Base-by-base conservation (phyloP, 140 eudicot species). In the Stevia rebaudiana region DNA sequence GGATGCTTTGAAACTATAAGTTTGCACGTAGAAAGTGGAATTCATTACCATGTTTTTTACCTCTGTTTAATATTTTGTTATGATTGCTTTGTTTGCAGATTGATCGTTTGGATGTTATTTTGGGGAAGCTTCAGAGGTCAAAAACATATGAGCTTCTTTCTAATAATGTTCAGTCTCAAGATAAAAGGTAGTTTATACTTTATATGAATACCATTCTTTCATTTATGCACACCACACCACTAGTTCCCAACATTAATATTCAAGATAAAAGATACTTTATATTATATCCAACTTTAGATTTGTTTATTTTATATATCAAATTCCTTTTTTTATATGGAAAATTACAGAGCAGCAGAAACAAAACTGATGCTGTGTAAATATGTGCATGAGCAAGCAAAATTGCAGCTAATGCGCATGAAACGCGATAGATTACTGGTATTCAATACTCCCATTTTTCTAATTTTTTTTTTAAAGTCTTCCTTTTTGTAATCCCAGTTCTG, bases 331-430 rank as follows among this genome's bases (percentile, higher is more conserved):
- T 68, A 15, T 51, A 30, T 63, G 61, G 60, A 50, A 69, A 78
- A 63, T 40, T 70, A 11, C 48, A 72, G 77, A 63, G 40, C 40
- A 17, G 40, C 40, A 52, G 88, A 87, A 64, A 63, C 66, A 39
- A 84, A 77, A 53, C 51, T 72, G 15, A 63, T 69, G 33, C 36
- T 91, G 74, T 84, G 77, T 70, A 82, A 54, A 61, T 16, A 78
- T 63, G 65, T 87, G 63, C 69, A 80, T 40, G 83, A 82, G 66
- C 69, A 82, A 60, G 84, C 86, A 63, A 87, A 82, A 61, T 72
- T 76, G 67, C 95, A 79, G 76, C 79, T 91, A 69, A 60, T 80
- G 84, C 79, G 54, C 49, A 63, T 75, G 36, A 82, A 84, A 82
- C 70, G 74, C 51, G 85, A 77, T 35, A 82, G 41, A 67, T 69